phyloP scores from a whole-genome alignment of 2,329 filamentous ascomycete species.

The Microdochium bolleyi region DNA sequence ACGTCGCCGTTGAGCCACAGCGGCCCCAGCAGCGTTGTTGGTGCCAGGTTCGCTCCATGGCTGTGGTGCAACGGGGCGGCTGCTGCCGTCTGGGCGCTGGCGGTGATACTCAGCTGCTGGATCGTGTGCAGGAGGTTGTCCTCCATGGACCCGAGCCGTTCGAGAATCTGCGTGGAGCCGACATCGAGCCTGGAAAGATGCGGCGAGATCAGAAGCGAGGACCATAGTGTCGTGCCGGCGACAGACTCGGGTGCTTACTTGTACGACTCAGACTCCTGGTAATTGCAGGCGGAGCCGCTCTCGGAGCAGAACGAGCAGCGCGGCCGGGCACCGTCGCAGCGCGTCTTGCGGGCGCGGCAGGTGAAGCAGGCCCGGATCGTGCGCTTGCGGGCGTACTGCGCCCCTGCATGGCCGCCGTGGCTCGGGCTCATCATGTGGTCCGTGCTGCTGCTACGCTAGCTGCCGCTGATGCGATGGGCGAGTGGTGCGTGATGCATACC shows the following conservation, averaged over 20 bases:
- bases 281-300: neutral
- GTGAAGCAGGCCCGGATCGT: neutral
- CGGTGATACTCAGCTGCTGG: neutral
- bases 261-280: neutral
- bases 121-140: neutral
- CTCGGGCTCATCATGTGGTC: too few species aligned
- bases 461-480: too few species aligned
- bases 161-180: neutral
- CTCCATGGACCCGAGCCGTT: neutral
- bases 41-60: too few species aligned
- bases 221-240: neutral
- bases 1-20: neutral
- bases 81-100: neutral
- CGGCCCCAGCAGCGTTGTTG: too few species aligned
- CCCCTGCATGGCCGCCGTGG: neutral
- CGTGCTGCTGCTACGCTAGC: too few species aligned
- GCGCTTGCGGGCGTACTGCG: neutral
- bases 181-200: neutral
- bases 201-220: neutral
- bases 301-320: neutral
- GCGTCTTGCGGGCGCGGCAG: neutral
- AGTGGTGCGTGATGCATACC: too few species aligned
- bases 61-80: too few species aligned
- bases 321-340: neutral
- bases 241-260: neutral